These are phyloP conservation scores for Colletotrichum cordylinicola DNA, from an alignment of 2,329 filamentous ascomycete species.

Conservation along the genomic window DNA sequence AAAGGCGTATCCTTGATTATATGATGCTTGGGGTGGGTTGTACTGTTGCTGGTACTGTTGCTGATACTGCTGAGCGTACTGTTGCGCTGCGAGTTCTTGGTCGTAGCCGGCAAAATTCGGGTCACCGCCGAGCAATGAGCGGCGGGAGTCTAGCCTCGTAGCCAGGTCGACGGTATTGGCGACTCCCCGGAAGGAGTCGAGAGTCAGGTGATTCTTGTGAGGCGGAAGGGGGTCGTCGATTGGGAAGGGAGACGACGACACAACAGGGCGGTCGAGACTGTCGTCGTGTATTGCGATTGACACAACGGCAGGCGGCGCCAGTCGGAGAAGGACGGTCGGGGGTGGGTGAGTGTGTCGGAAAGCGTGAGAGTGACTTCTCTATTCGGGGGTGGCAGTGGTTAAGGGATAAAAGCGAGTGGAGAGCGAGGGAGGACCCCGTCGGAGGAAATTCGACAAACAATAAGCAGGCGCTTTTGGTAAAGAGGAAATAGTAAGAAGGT, in stretches of 20 bases:
- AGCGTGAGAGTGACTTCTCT: not conserved
- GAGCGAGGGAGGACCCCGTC: conserved; percentile 15
- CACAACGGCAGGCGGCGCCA: not conserved
- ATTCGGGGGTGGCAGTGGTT: not conserved
- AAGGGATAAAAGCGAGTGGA: conserved; percentile 21
- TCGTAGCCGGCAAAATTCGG: conserved; percentile 34
- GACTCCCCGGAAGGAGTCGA: conserved; percentile 35
- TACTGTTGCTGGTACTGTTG: conserved; percentile 24
- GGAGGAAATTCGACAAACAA: conserved; percentile 14
- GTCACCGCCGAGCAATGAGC: conserved; percentile 44
- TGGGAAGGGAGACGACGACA: not conserved
- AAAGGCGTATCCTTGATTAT: conserved; percentile 34
- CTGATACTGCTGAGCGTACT: conserved; percentile 31
- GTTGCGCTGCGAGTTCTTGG: conserved; percentile 24
- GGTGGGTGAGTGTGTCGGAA: not conserved
- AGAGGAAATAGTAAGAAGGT: not conserved
- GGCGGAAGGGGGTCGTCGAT: not conserved
- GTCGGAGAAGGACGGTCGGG: conserved; percentile 3
- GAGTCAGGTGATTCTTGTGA: conserved; percentile 1
- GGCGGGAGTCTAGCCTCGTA: conserved; percentile 44
- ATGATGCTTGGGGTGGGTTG: conserved; percentile 26
- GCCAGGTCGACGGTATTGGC: conserved; percentile 35
- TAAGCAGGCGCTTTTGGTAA: conserved; percentile 1
- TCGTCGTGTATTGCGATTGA: not conserved
- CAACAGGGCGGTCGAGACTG: not conserved